These are phyloP conservation scores for Dryadomyces quercus-mongolicae DNA, from an alignment of 2,329 filamentous ascomycete species.

Conservation along the genomic window DNA sequence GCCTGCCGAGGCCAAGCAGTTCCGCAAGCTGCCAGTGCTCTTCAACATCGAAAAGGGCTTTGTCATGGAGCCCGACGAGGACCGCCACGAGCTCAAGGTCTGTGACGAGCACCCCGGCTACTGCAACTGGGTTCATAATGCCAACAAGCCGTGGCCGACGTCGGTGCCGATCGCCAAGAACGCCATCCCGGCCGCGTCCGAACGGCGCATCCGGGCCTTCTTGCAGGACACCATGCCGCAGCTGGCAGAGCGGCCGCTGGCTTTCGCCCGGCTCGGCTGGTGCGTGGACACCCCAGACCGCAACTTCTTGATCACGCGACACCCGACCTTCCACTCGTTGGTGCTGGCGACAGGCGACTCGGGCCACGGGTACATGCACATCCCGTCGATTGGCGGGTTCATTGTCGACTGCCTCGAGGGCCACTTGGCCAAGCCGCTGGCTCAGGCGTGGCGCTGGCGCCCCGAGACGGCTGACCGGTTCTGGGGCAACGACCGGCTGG, in stretches of 20 bases:
- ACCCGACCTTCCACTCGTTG: not conserved
- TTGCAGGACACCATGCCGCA: constrained; percentile 1
- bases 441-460: constrained; percentile 1
- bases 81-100: not conserved
- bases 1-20: no score
- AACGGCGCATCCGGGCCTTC: not conserved
- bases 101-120: constrained; percentile 2
- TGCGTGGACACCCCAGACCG: constrained; percentile 2
- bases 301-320: not conserved
- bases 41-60: not conserved
- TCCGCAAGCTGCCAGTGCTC: no score
- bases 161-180: not conserved
- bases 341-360: not conserved
- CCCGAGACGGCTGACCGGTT: not conserved
- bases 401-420: constrained; percentile 1
- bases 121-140: not conserved
- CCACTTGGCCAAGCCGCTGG: not conserved
- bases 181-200: not conserved
- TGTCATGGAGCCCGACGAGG: not conserved
- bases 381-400: not conserved
- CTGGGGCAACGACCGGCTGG: constrained; percentile 1
- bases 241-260: not conserved
- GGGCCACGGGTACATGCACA: not conserved
- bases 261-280: not conserved
- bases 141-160: not conserved